phyloP scores from a whole-genome alignment of 768 basidiomycete species.

The Tubosaeta sp. region DNA sequence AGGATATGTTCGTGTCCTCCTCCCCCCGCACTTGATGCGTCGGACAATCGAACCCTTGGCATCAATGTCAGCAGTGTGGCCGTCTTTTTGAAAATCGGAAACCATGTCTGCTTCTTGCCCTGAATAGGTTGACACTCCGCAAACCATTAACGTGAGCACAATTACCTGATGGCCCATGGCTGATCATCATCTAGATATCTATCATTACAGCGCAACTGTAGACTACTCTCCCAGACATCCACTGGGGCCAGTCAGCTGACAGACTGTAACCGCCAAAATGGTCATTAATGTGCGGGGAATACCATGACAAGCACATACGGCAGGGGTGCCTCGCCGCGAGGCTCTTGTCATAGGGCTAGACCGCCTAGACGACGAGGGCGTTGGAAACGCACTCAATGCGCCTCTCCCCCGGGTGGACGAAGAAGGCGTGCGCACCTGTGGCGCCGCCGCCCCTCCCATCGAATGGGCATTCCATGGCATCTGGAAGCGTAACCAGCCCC shows the following conservation, averaged over 20 bases:
- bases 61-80: conserved; percentile 12
- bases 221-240: neutral
- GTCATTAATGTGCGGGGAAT: conserved; percentile 28
- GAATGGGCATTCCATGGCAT: conserved; percentile 25
- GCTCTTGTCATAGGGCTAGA: conserved; percentile 32
- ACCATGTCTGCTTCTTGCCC: conserved; percentile 28
- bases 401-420: conserved; percentile 25
- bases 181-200: neutral
- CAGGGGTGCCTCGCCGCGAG: conserved; percentile 24
- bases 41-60: conserved; percentile 10
- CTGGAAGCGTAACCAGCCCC: conserved; percentile 27
- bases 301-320: conserved; percentile 18
- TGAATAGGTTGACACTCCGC: conserved; percentile 22
- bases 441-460: neutral
- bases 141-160: conserved; percentile 8
- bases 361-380: conserved; percentile 30
- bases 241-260: conserved; percentile 7
- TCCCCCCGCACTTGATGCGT: conserved; percentile 25
- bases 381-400: conserved; percentile 23
- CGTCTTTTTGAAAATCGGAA: conserved; percentile 31
- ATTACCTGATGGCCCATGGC: neutral
- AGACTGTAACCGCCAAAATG: conserved; percentile 12
- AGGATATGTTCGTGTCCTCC: neutral
- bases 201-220: neutral
- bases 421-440: conserved; percentile 24